These are phyloP conservation scores for Beta macrorhiza DNA, from an alignment of 179 eudicot genomes.

Conservation along the genomic window DNA sequence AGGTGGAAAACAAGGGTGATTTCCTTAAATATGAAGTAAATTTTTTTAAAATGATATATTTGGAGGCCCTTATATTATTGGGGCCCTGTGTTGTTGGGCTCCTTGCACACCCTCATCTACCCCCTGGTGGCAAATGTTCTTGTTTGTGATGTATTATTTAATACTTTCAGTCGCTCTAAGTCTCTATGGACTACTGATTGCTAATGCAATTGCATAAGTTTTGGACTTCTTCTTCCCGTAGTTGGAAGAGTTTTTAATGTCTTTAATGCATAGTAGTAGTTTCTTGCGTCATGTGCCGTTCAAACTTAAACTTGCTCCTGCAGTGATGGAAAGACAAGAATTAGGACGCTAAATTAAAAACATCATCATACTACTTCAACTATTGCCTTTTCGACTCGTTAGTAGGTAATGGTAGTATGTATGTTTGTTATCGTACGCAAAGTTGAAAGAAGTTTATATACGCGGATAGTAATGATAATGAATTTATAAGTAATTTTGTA, in stretches of 20 bases:
- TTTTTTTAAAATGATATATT: too few species aligned
- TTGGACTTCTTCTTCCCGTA: neutral
- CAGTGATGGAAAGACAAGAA: neutral
- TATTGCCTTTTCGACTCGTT: neutral
- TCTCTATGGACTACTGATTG: neutral
- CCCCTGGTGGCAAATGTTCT: neutral
- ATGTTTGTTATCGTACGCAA: too few species aligned
- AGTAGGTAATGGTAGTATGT: too few species aligned
- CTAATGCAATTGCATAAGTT: neutral
- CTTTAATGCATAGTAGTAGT: neutral
- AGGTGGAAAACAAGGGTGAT: too few species aligned
- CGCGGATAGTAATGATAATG: too few species aligned
- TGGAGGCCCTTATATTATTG: too few species aligned
- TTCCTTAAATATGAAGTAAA: too few species aligned
- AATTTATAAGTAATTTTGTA: too few species aligned
- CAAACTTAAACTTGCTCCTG: conserved; percentile 4
- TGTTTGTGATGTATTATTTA: neutral
- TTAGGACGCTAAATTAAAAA: too few species aligned
- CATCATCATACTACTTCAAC: neutral
- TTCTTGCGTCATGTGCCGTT: neutral
- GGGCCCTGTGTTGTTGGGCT: too few species aligned
- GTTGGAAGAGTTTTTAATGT: neutral
- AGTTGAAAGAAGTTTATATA: too few species aligned
- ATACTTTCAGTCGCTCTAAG: neutral
- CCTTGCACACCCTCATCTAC: too few species aligned